Conservation (phyloP, 768 basidiomycete genomes). For the Kwoniella heveanensis region DNA sequence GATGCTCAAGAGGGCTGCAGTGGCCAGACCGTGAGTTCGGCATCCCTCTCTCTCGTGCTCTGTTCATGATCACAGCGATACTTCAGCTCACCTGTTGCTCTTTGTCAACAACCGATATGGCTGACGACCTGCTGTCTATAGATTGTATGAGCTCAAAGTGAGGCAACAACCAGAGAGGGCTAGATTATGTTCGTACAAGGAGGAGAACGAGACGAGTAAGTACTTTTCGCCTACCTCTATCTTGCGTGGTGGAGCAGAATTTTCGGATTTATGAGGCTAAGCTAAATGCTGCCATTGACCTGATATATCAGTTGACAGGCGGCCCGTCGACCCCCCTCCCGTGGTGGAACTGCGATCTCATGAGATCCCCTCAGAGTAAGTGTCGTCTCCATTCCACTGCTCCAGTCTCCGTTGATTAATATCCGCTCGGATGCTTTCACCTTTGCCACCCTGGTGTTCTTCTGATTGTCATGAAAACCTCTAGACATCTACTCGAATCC, state of each 20-base stretch:
- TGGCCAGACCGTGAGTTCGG: neutral
- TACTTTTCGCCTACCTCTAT: neutral
- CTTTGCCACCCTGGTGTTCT: neutral
- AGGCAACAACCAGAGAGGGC: conserved; percentile 55
- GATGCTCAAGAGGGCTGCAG: conserved; percentile 8
- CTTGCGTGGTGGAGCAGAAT: no score
- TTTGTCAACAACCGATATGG: no score
- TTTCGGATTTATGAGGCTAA: no score
- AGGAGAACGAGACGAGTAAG: conserved; percentile 57
- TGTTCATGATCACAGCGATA: no score
- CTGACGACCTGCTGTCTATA: no score
- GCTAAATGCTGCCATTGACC: no score
- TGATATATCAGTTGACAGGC: conserved; percentile 45
- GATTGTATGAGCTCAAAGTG: conserved; percentile 35
- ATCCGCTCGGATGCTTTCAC: neutral
- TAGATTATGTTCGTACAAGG: conserved; percentile 56
- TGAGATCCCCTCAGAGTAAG: conserved; percentile 17
- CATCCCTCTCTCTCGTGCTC: no score
- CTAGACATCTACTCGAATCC: conserved; percentile 43
- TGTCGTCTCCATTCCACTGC: neutral
- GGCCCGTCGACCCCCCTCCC: conserved; percentile 57
- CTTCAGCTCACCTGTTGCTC: no score
- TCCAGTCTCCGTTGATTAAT: no score
- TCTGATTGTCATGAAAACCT: no score
- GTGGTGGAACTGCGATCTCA: conserved; percentile 45